These are phyloP conservation scores for Macrophomina pseudophaseolina DNA, from an alignment of 2,329 filamentous ascomycete genomes.

Conservation along the genomic window DNA sequence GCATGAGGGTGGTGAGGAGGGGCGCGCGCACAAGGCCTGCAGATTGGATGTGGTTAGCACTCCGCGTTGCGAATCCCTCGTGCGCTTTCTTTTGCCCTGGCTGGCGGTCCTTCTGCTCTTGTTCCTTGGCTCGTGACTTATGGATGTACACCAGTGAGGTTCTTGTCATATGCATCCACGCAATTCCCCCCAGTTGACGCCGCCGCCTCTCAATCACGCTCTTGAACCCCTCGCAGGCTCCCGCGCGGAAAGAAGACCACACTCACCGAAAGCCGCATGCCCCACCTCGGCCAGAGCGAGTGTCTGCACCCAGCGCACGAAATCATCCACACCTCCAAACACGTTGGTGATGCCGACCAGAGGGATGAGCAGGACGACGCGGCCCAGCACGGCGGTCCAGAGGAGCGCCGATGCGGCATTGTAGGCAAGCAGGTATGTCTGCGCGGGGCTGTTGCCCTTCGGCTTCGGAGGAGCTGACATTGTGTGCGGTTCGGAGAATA, in stretches of 20 bases:
- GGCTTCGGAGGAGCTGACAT: neutral
- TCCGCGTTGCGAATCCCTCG: neutral
- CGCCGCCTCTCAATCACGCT: too few relatives aligned
- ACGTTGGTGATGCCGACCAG: conserved; percentile 53
- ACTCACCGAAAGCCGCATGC: conserved; percentile 76
- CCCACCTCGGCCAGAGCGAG: conserved; percentile 81
- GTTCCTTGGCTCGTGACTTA: neutral
- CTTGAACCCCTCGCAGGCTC: neutral
- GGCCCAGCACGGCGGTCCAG: conserved; percentile 78
- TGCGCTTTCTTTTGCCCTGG: neutral
- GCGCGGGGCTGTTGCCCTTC: neutral
- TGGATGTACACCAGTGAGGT: too few relatives aligned
- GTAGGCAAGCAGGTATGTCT: conserved; percentile 80
- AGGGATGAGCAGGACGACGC: conserved; percentile 63
- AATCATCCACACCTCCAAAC: conserved; percentile 67
- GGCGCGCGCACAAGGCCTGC: conserved; percentile 84
- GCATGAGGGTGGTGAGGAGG: conserved; percentile 83
- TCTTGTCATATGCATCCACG: too few relatives aligned
- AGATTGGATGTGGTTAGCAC: conserved; percentile 1
- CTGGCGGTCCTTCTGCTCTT: neutral
- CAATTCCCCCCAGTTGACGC: too few relatives aligned
- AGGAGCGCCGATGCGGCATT: conserved; percentile 77
- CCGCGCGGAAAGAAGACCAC: neutral
- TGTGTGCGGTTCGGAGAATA: neutral
- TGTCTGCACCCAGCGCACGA: conserved; percentile 81